Conservation (phyloP, 2,329 filamentous ascomycete genomes). For the Berkeleyomyces basicola region DNA sequence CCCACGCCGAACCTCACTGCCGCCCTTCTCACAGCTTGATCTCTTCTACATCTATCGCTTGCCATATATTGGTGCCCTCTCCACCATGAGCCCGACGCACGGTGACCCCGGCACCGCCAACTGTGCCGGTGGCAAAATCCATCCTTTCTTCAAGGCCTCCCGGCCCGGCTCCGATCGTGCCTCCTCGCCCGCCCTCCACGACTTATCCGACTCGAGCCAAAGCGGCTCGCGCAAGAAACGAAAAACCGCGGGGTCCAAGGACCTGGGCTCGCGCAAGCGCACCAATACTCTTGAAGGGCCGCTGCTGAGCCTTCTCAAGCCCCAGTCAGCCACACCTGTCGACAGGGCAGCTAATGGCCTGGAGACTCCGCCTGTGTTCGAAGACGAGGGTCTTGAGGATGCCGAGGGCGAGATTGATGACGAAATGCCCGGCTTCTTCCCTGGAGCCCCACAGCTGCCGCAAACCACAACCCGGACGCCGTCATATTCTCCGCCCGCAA, state of each 20-base stretch:
- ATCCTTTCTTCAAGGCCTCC: conserved; percentile 12
- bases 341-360: background rate
- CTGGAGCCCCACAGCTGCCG: background rate
- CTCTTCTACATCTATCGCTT: background rate
- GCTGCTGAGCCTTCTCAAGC: conserved; percentile 10
- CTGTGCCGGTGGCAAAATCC: conserved; percentile 1
- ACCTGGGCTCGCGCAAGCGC: background rate
- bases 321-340: background rate
- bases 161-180: conserved; percentile 3
- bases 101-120: background rate
- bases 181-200: background rate
- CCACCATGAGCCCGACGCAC: background rate
- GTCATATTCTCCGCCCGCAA: conserved; percentile 1
- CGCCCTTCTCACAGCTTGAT: background rate
- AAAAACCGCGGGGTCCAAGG: conserved; percentile 2
- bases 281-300: conserved; percentile 5
- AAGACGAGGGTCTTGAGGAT: conserved; percentile 8
- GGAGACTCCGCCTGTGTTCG: conserved; percentile 1
- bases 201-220: conserved; percentile 6
- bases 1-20: background rate
- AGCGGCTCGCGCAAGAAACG: conserved; percentile 10
- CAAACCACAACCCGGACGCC: conserved; percentile 1
- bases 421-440: conserved; percentile 2
- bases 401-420: conserved; percentile 11
- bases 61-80: background rate